Evolutionary conservation across 1,284 basidiomycete species (phyloP), one percentile per base, ranked within the genome.

Genomic region (Moesziomyces aphidis): DNA sequence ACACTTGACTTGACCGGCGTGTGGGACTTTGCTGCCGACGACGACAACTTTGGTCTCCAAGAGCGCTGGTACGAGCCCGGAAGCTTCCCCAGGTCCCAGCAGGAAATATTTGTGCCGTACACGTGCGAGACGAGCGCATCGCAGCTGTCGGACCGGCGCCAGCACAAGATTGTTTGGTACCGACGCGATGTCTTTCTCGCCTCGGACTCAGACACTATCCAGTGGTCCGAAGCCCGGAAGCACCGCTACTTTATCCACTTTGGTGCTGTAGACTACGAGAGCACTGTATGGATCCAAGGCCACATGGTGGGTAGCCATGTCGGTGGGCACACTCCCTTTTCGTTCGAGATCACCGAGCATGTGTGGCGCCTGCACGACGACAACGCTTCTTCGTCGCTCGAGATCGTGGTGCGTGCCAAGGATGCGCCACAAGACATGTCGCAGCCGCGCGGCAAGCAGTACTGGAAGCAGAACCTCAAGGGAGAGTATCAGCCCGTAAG

Each of bases 221-320:
- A 34, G 17, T 42, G 39, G 39, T 19, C 39, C 19, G 39, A 42
- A 19, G 17, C 17, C 17, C 15, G 39, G 3, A 42, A 19, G 39
- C 15, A 42, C 19, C 55, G 58, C 28, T 55, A 58, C 34, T 58
- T 70, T 13, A 28, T 78, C 5, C 73, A 77, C 39, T 78, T 78
- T 48, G 75, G 67, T 4, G 76, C 73, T 4, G 73, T 78, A 9
- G 76, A 78, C 45, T 78, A 78, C 54, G 67, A 77, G 49, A 44
- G 58, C 10, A 55, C 44, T 6, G 74, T 77, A 15, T 78, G 64
- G 69, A 61, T 77, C 4, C 43, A 66, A 34, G 70, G 71, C 23
- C 17, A 42, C 2, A 50, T 47, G 54, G 64, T 67, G 4, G 74
- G 55, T 7, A 47, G 49, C 24, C 73, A 70, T 17, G 34, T 64